phyloP scores from a whole-genome alignment of 257 asterid species.

The Solanum pinnatisectum region DNA sequence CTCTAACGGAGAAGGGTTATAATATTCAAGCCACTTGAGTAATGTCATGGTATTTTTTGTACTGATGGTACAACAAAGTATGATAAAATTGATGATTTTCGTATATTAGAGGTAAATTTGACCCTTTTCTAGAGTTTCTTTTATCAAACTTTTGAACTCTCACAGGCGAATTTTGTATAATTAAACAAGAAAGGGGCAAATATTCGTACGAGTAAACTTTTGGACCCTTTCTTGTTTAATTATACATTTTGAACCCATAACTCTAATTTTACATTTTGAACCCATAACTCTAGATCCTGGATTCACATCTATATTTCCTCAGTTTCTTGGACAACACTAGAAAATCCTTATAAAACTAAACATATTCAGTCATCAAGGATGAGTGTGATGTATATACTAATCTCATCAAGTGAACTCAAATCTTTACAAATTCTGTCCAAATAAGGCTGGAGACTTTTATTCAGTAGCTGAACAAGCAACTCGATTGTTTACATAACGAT shows the following conservation, averaged over 20 bases:
- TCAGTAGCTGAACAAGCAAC: not conserved
- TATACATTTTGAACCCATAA: not conserved
- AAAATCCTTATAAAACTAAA: not conserved
- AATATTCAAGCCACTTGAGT: not conserved
- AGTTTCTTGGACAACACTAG: not conserved
- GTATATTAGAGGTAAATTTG: not conserved
- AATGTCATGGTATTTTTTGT: not conserved
- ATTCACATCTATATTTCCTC: not conserved
- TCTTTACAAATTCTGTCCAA: not conserved
- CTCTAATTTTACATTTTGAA: not conserved
- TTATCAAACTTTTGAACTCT: not conserved
- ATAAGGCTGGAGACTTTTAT: not conserved
- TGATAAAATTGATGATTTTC: not conserved
- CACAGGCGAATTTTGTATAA: not conserved
- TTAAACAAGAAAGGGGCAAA: not conserved
- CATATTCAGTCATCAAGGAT: not conserved
- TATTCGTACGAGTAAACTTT: not conserved
- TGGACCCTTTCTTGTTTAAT: not conserved
- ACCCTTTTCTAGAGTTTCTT: too few species aligned
- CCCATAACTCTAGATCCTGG: not conserved
- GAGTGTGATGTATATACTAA: not conserved
- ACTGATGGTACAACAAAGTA: not conserved
- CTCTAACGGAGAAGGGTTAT: not conserved
- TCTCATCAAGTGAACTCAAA: not conserved
- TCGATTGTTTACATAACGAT: not conserved